These are phyloP conservation scores for Sergeia podlipaevii DNA, from an alignment of 208 protist species.

Conservation along the genomic window DNA sequence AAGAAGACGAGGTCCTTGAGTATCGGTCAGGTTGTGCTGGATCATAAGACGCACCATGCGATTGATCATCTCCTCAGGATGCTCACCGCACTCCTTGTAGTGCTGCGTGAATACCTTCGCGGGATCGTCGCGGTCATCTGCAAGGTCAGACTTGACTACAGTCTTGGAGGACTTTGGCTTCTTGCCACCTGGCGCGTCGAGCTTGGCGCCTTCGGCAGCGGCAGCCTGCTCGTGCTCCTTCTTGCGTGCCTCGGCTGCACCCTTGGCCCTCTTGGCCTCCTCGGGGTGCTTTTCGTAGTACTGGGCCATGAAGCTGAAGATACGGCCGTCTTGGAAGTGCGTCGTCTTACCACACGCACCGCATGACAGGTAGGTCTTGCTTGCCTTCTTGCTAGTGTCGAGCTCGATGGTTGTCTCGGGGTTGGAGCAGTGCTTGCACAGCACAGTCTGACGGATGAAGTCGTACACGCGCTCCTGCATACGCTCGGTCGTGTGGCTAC, in stretches of 20 bases:
- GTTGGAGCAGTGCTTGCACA: conserved; percentile 88
- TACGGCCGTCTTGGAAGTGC: conserved; percentile 38
- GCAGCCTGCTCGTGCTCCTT: conserved; percentile 22
- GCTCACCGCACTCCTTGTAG: neutral
- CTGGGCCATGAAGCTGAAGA: conserved; percentile 47
- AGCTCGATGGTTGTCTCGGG: conserved; percentile 76
- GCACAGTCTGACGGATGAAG: conserved; percentile 83
- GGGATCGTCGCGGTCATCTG: conserved; percentile 35
- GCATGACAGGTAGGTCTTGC: conserved; percentile 53
- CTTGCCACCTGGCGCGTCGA: conserved; percentile 12
- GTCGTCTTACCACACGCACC: conserved; percentile 65
- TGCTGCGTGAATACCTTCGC: conserved; percentile 29
- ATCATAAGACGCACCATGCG: conserved; percentile 57
- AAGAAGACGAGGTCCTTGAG: conserved; percentile 37
- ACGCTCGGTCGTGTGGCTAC: conserved; percentile 62
- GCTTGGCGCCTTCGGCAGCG: conserved; percentile 13
- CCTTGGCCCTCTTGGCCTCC: conserved; percentile 36
- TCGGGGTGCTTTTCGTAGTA: conserved; percentile 78
- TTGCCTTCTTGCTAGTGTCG: conserved; percentile 43
- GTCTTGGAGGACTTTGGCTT: conserved; percentile 8
- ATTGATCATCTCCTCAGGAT: conserved; percentile 23
- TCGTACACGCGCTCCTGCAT: conserved; percentile 85
- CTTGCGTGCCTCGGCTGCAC: conserved; percentile 33
- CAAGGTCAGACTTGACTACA: conserved; percentile 7
- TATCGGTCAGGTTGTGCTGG: conserved; percentile 72